phyloP scores from a whole-genome alignment of 768 basidiomycete genomes.

The Leucocoprinus sp. region DNA sequence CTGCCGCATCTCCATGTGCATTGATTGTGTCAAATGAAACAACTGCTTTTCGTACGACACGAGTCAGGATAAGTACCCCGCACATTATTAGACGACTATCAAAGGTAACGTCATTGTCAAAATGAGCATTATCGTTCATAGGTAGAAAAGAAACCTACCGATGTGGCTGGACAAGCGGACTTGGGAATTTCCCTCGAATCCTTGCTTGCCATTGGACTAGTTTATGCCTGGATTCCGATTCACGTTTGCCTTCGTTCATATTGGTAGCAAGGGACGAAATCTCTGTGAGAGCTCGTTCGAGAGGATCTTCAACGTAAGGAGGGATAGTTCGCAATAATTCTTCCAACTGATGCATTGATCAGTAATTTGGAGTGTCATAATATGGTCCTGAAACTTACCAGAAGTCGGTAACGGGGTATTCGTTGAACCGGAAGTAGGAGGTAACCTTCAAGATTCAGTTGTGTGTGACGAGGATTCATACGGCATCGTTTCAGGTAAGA shows the following conservation, averaged over 20 bases:
- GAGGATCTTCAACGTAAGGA: conserved; percentile 74
- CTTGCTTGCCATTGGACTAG: conserved; percentile 86
- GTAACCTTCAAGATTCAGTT: conserved; percentile 91
- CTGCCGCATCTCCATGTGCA: conserved; percentile 67
- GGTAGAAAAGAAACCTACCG: conserved; percentile 39
- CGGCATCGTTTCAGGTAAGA: conserved; percentile 86
- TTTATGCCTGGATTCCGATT: conserved; percentile 85
- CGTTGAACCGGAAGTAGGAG: conserved; percentile 92
- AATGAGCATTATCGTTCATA: not conserved
- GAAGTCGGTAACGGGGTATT: conserved; percentile 90
- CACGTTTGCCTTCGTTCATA: conserved; percentile 98
- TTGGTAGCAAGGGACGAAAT: conserved; percentile 84
- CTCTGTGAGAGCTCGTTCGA: conserved; percentile 80
- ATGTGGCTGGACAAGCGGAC: conserved; percentile 97
- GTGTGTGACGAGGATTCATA: conserved; percentile 83
- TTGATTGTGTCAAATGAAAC: conserved; percentile 77
- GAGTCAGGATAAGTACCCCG: conserved; percentile 73
- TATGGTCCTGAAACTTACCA: conserved; percentile 44
- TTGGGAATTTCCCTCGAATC: conserved; percentile 88
- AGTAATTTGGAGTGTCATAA: not conserved
- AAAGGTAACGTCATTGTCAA: not conserved
- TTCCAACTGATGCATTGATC: conserved; percentile 50
- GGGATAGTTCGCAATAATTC: conserved; percentile 81
- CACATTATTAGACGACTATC: conserved; percentile 87
- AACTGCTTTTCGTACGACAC: conserved; percentile 83